These are phyloP conservation scores for Rhodomyrtus psidioides DNA, from an alignment of 441 rosid species.

Conservation along the genomic window DNA sequence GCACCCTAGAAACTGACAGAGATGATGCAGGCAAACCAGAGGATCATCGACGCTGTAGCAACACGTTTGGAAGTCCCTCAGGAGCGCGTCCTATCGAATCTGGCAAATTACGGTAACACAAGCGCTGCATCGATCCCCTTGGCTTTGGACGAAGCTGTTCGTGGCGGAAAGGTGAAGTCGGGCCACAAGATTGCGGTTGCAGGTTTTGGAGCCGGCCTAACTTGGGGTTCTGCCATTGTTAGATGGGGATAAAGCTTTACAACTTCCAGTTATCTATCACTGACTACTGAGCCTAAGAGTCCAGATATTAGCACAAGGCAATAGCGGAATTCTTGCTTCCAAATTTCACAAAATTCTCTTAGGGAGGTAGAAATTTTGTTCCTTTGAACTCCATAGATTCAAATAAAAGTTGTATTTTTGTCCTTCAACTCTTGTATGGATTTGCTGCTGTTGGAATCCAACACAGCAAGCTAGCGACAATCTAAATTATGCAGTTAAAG, in stretches of 20 bases:
- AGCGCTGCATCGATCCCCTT: constrained; percentile 94
- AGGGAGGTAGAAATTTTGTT: background rate
- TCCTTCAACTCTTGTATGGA: background rate
- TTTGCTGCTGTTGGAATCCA: background rate
- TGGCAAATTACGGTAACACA: constrained; percentile 88
- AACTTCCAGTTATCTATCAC: background rate
- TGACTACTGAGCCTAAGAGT: background rate
- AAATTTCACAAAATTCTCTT: background rate
- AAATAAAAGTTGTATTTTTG: background rate
- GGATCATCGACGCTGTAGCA: constrained; percentile 89
- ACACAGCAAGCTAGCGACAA: background rate
- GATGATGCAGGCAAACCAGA: constrained; percentile 84
- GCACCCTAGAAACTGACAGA: background rate
- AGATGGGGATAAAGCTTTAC: constrained; percentile 54
- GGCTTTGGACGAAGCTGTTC: constrained; percentile 89
- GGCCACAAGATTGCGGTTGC: constrained; percentile 78
- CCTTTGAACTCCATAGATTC: background rate
- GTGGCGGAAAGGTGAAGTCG: constrained; percentile 76
- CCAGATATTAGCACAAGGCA: background rate
- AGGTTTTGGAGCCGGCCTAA: constrained; percentile 93
- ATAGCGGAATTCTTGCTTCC: background rate
- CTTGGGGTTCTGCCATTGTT: constrained; percentile 85
- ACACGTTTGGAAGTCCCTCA: constrained; percentile 63
- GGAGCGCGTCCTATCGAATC: constrained; percentile 67
- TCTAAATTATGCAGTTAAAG: background rate